These are phyloP conservation scores for Yamadazyma taylorii DNA, from an alignment of 1,139 yeast species.

Conservation along the genomic window DNA sequence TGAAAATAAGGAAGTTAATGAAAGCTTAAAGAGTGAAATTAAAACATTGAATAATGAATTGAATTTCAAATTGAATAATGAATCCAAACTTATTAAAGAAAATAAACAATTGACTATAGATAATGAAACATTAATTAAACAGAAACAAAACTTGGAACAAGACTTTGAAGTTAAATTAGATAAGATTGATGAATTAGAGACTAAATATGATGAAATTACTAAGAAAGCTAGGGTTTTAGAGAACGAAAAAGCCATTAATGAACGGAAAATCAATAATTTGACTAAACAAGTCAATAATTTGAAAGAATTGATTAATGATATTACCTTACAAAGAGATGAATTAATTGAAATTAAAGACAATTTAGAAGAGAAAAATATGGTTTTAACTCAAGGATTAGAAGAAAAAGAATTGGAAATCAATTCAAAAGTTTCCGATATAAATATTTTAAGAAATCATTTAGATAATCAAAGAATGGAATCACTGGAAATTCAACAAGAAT, in stretches of 20 bases:
- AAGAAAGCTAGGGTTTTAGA: constrained; percentile 48
- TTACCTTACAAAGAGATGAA: constrained; percentile 50
- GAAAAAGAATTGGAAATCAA: constrained; percentile 37
- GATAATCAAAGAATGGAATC: constrained; percentile 36
- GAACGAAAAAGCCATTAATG: constrained; percentile 45
- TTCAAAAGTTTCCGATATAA: constrained; percentile 30
- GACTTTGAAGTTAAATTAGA: constrained; percentile 51
- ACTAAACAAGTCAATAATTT: constrained; percentile 52
- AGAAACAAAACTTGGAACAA: constrained; percentile 49
- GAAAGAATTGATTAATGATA: constrained; percentile 52
- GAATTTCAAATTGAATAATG: constrained; percentile 55
- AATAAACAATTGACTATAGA: constrained; percentile 62
- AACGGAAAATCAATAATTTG: constrained; percentile 47
- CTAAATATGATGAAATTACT: constrained; percentile 42
- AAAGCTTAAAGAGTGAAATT: constrained; percentile 57
- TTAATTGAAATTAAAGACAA: constrained; percentile 47
- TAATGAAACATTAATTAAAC: constrained; percentile 53
- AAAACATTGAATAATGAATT: constrained; percentile 58
- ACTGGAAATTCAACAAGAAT: constrained; percentile 33
- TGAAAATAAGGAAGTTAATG: constrained; percentile 41
- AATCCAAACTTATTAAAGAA: constrained; percentile 64
- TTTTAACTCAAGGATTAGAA: constrained; percentile 45
- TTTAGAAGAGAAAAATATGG: constrained; percentile 47
- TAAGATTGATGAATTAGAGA: constrained; percentile 52
- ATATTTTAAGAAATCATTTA: constrained; percentile 37